Base-by-base conservation (phyloP, 108 stramenopile species). In the Skeletonema potamos region DNA sequence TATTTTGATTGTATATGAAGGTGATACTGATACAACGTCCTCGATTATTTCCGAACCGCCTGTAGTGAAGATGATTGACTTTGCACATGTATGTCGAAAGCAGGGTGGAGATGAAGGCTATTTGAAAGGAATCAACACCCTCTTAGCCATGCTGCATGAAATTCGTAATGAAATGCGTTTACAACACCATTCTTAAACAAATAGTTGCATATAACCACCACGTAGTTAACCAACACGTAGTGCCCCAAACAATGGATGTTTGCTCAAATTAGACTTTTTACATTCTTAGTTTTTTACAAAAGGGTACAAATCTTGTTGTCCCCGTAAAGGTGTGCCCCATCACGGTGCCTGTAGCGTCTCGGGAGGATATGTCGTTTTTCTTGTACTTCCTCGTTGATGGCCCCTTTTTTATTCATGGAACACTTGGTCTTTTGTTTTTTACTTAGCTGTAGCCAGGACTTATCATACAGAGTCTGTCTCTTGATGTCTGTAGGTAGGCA, bases 51-150 rank as follows among this genome's bases (percentile, higher is more conserved):
- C 10, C 76, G 64, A 54, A 27, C 77, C 68, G 1, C 85, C 79
- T 12, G 61, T 70, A 9, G 51, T 91, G 24, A 90, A 87, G 70
- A 86, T 91, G 83, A 92, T 95, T 13, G 94, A 95, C 67, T 92
- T 95, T 66, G 87, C 87, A 7, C 85, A 90, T 34, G 90, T 92
- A 5, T 64, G 91, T 27, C 81, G 87, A 29, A 43, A 85, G 20
- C 33, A 64, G 6, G 89, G 84, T 57, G 88, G 86, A 9, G 83
- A 86, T 64, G 30, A 18, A 15, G 84, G 84, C 6, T 85, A 75
- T 60, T 63, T 86, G 54, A 66, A 81, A 26, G 93, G 93, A 1
- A n/a, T 94, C 26, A 64, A 58, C 11, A 84, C 77, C 55, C 41
- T 91, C 10, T 30, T 76, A 0, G 26, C 28, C 15, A 74, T 89